Evolutionary conservation across 169 alveolate genomes (phyloP).

Genomic region (Cystoisospora suis): DNA sequence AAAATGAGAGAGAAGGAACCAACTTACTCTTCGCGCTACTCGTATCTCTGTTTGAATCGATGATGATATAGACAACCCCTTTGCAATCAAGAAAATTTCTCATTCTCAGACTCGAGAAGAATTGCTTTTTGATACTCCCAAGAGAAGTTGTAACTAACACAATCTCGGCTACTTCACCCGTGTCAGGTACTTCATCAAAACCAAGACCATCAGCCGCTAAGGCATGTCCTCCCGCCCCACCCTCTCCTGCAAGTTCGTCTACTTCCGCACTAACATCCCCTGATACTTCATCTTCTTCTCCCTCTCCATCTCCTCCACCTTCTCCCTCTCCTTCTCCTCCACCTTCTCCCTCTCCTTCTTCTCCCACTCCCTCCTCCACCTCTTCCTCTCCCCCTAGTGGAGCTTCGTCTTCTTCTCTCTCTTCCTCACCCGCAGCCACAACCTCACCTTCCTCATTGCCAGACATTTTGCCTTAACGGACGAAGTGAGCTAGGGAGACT

Average conservation of each 20-base stretch:
- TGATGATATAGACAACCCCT: constrained; percentile 83
- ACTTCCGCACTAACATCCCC: not conserved
- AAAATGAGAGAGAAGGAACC: no score
- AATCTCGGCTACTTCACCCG: constrained; percentile 80
- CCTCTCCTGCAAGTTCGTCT: not conserved
- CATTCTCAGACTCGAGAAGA: constrained; percentile 82
- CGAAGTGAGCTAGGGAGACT: no score
- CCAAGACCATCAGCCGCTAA: not conserved
- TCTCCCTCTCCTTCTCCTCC: not conserved
- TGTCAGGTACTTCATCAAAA: constrained; percentile 9
- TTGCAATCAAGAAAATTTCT: constrained; percentile 84
- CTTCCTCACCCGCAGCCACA: no score
- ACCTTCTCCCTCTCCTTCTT: not conserved
- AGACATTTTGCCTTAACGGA: no score
- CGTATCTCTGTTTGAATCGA: constrained; percentile 86
- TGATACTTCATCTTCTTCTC: not conserved
- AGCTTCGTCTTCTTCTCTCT: no score
- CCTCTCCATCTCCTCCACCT: not conserved
- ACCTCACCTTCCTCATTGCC: no score
- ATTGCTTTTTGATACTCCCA: constrained; percentile 82
- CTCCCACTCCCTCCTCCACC: not conserved
- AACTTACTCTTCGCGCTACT: constrained; percentile 81
- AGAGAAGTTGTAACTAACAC: constrained; percentile 83
- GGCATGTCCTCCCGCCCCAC: not conserved
- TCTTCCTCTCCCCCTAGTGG: constrained; percentile 17